Conservation (phyloP, 345 rosid genomes). For the Physaria fendleri region DNA sequence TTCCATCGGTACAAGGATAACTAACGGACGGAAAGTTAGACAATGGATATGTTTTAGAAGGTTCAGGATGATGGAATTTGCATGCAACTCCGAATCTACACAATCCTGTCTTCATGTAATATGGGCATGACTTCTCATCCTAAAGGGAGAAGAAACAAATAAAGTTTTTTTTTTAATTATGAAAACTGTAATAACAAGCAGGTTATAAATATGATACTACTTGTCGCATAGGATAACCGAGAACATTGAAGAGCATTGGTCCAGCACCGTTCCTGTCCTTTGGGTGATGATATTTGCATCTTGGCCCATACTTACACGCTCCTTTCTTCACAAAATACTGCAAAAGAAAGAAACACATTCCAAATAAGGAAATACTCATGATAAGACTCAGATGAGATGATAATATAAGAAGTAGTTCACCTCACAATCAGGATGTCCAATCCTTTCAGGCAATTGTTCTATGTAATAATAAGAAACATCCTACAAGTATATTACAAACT, state of each 20-base stretch:
- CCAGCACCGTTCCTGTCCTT: constrained; percentile 87
- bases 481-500: constrained; percentile 27
- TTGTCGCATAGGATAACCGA: constrained; percentile 79
- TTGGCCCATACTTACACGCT: constrained; percentile 73
- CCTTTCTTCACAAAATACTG: constrained; percentile 83
- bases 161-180: too few relatives aligned
- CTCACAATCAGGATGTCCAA: constrained; percentile 77
- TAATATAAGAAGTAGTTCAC: constrained; percentile 21
- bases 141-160: constrained; percentile 18
- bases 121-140: constrained; percentile 80
- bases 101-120: constrained; percentile 66
- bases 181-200: too few relatives aligned
- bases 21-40: constrained; percentile 47
- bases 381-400: background rate
- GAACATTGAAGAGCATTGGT: constrained; percentile 54
- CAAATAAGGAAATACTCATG: background rate
- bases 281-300: constrained; percentile 87
- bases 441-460: constrained; percentile 65
- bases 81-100: constrained; percentile 77
- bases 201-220: constrained; percentile 24
- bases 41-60: constrained; percentile 38
- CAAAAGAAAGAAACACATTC: constrained; percentile 14
- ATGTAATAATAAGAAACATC: constrained; percentile 36
- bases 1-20: constrained; percentile 48
- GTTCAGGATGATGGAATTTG: constrained; percentile 68